These are phyloP conservation scores for Obelidium mucronatum DNA, from an alignment of 192 early-diverging fungal species.

Conservation along the genomic window DNA sequence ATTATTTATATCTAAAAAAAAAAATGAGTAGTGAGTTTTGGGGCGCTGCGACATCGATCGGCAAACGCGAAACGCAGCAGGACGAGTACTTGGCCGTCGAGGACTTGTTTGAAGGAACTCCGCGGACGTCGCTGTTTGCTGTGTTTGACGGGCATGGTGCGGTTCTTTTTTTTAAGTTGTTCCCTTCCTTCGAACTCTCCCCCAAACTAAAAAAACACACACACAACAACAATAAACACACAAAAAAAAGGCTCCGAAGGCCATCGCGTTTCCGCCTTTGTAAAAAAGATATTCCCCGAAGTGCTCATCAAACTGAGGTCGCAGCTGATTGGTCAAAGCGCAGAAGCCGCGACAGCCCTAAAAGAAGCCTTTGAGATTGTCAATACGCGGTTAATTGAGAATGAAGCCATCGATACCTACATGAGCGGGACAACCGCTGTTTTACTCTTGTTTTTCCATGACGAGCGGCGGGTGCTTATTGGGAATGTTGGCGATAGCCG, in stretches of 20 bases:
- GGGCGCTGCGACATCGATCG: conserved; percentile 45
- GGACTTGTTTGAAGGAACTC: conserved; percentile 32
- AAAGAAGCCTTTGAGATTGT: conserved; percentile 43
- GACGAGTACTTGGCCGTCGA: conserved; percentile 43
- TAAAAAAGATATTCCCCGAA: conserved; percentile 36
- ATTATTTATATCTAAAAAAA: too few relatives aligned
- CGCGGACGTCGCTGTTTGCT: conserved; percentile 48
- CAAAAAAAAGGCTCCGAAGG: conserved; percentile 50
- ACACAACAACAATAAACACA: not conserved
- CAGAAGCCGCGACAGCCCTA: conserved; percentile 45
- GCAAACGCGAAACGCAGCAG: conserved; percentile 50
- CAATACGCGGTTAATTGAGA: conserved; percentile 38
- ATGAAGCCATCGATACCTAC: conserved; percentile 54
- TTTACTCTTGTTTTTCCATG: conserved; percentile 40
- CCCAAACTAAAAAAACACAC: not conserved
- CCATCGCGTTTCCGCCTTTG: conserved; percentile 41
- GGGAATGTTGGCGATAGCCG: conserved; percentile 58
- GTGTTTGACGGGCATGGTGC: conserved; percentile 64
- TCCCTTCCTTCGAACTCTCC: not conserved
- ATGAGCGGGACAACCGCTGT: conserved; percentile 61
- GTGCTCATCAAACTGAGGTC: conserved; percentile 25
- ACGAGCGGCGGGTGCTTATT: conserved; percentile 38
- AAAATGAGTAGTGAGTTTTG: too few relatives aligned
- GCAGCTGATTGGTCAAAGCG: not conserved
- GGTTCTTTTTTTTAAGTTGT: not conserved